Evolutionary conservation across 2,329 filamentous ascomycete genomes (phyloP).

Genomic region (Xylaria sp.): DNA sequence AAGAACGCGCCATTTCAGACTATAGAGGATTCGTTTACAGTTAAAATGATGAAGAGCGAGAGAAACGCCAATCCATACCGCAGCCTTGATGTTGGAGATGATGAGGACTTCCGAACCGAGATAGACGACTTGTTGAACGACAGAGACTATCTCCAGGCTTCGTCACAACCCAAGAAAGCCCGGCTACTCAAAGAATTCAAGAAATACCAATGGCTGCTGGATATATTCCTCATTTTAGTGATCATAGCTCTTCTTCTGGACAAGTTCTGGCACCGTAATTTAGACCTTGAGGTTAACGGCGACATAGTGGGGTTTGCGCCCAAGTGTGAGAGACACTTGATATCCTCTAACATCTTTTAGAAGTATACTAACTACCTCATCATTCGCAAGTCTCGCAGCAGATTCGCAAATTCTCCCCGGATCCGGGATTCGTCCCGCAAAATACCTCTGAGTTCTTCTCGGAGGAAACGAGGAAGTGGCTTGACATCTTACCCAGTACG

Average conservation of each 20-base stretch:
- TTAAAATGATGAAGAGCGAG: conserved; percentile 20
- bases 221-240: conserved; percentile 44
- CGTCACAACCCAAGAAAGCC: conserved; percentile 19
- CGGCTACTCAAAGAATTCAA: conserved; percentile 30
- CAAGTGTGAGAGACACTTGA: conserved; percentile 42
- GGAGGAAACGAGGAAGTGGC: conserved; percentile 44
- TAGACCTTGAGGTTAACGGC: conserved; percentile 42
- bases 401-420: conserved; percentile 46
- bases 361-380: background rate
- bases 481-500: conserved; percentile 47
- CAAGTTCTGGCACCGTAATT: conserved; percentile 32
- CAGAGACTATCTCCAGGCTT: conserved; percentile 37
- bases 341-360: background rate
- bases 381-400: conserved; percentile 46
- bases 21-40: background rate
- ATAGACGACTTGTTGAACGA: conserved; percentile 39
- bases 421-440: conserved; percentile 46
- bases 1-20: too few relatives aligned
- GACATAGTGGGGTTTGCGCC: conserved; percentile 50
- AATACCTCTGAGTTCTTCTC: conserved; percentile 49
- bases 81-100: conserved; percentile 31
- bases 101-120: conserved; percentile 35
- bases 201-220: conserved; percentile 41
- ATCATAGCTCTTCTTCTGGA: conserved; percentile 46
- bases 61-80: conserved; percentile 14